Evolutionary conservation across 371 early-diverging fungal species (phyloP), one percentile per base, ranked within the genome.

Genomic region (Fennellomyces sp.): DNA sequence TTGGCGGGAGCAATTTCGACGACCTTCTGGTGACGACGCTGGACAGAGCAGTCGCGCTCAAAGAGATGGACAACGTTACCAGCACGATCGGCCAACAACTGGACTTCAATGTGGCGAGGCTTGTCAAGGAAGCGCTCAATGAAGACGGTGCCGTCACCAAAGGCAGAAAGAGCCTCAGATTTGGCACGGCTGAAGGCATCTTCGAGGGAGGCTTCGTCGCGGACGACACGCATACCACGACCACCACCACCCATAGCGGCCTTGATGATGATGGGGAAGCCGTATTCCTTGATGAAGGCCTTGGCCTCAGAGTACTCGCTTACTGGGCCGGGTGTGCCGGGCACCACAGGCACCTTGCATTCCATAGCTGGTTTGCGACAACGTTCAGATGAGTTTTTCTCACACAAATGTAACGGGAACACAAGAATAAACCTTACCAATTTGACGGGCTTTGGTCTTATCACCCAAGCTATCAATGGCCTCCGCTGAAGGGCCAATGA

Each of bases 241-340:
- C 99, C 99, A 69, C 99, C 99, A 56, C 97, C 96, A 41, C 96
- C 96, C 89, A 94, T 93, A 15, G 96, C 94, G 6, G 96, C 95
- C 78, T 99, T 99, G 79, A 98, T 92, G 57, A 99, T 97, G 61
- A 98, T 85, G 0, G 98, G 98, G 75, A 92, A 91, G 0, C 96
- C 95, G 68, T 95, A 71, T 66, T 88, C 81, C 56, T 80, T 63
- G 63, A 92, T 89, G 65, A 97, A 96, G 0, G 73, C 80, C 52
- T 82, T 75, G 11, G 89, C 93, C 15, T 96, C 90, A 0, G 54
- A 67, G 45, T 80, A 68, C 11, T 82, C 81, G 36, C 77, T 75
- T 38, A 96, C 86, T 13, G 97, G 93, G 5, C 96, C 97, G 56
- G 93, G 90, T 21, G 91, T 89, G 59, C 94, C 94, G 31, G 93